Conservation (phyloP, 2,329 filamentous ascomycete species). For the Botrytis tulipae region DNA sequence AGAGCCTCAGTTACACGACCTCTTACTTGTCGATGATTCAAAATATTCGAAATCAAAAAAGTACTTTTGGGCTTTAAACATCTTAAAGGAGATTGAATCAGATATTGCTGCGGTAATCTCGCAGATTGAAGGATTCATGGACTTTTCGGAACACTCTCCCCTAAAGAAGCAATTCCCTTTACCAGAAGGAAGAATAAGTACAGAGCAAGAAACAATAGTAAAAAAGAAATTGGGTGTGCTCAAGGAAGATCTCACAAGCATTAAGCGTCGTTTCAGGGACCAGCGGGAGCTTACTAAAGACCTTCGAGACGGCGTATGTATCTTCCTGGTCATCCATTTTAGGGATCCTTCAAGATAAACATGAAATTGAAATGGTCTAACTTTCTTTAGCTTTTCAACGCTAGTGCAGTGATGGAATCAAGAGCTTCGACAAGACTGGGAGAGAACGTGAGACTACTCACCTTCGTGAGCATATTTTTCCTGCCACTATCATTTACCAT, state of each 20-base stretch:
- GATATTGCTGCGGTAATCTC: background rate
- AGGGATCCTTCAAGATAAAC: no score
- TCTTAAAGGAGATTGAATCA: background rate
- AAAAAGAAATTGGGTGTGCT: no score
- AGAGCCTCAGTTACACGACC: background rate
- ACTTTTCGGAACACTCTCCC: background rate
- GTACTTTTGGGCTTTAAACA: background rate
- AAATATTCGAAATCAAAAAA: background rate
- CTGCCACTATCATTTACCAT: background rate
- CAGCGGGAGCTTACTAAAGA: background rate
- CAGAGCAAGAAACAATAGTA: background rate
- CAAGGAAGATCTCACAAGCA: background rate
- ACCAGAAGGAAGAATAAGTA: background rate
- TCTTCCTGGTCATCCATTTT: no score
- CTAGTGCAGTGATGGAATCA: background rate
- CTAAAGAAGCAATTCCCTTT: background rate
- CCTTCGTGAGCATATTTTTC: background rate
- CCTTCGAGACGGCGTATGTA: background rate
- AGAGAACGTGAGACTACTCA: background rate
- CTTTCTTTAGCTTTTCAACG: background rate
- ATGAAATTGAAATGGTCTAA: no score
- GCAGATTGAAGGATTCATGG: background rate
- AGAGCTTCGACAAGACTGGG: background rate
- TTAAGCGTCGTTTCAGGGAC: background rate
- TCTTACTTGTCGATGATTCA: background rate